Evolutionary conservation across 2,329 filamentous ascomycete genomes (phyloP).

Genomic region (Aspergillus sp.): DNA sequence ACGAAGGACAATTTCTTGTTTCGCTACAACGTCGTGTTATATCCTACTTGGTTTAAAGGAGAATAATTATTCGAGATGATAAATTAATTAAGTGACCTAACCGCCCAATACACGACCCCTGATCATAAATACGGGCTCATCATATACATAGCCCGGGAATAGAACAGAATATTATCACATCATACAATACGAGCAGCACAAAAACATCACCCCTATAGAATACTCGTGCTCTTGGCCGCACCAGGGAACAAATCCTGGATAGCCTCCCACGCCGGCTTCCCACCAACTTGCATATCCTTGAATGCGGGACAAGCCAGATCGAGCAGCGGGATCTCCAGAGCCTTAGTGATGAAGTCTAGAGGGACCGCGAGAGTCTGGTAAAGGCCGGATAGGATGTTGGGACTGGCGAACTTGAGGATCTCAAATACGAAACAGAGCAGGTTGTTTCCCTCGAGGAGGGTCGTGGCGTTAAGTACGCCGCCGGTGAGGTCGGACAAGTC

Average conservation of each 20-base stretch:
- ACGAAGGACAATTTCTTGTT: too few species aligned
- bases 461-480: conserved; percentile 37
- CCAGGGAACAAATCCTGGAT: conserved; percentile 30
- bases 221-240: conserved; percentile 23
- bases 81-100: too few species aligned
- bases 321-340: conserved; percentile 27
- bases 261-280: conserved; percentile 31
- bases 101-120: too few species aligned
- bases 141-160: too few species aligned
- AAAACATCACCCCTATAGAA: background rate
- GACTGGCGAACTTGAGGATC: conserved; percentile 33
- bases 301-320: conserved; percentile 34
- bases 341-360: conserved; percentile 29
- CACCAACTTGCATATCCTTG: conserved; percentile 30
- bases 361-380: conserved; percentile 30
- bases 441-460: conserved; percentile 42
- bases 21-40: too few species aligned
- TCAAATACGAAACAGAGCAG: conserved; percentile 41
- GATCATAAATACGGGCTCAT: too few species aligned
- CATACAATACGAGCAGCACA: too few species aligned
- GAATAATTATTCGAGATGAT: too few species aligned
- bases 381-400: conserved; percentile 30
- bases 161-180: too few species aligned
- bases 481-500: conserved; percentile 45
- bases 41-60: too few species aligned